These are phyloP conservation scores for Sanchytrium tribonematis DNA, from an alignment of 371 early-diverging fungal genomes.

Conservation along the genomic window DNA sequence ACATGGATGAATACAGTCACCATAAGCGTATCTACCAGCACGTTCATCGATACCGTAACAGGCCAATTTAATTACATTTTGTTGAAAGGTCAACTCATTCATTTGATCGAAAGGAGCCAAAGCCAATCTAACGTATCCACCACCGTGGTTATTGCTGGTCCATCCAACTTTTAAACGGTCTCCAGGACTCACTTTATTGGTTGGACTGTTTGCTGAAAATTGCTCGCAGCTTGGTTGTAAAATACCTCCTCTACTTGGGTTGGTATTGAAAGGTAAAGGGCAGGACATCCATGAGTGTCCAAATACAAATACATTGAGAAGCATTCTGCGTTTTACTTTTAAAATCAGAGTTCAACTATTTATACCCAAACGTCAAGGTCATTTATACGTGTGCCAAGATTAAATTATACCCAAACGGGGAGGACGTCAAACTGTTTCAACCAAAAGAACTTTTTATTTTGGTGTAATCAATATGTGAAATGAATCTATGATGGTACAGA, in stretches of 20 bases:
- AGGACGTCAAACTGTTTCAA: too few species aligned
- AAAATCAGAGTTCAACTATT: too few species aligned
- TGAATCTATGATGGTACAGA: too few species aligned
- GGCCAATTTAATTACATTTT: not conserved
- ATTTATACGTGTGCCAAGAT: too few species aligned
- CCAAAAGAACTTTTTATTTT: too few species aligned
- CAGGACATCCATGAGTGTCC: not conserved
- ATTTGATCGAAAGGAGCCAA: not conserved
- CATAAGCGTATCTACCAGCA: not conserved
- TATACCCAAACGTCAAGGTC: too few species aligned
- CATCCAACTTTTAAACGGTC: not conserved
- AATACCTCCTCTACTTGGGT: not conserved
- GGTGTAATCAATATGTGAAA: too few species aligned
- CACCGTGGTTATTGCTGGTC: not conserved
- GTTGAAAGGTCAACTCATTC: not conserved
- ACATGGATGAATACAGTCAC: not conserved
- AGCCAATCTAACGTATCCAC: not conserved
- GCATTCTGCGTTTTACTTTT: slow-evolving; percentile 6
- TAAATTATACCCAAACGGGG: too few species aligned
- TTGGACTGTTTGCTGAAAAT: not conserved
- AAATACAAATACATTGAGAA: not conserved
- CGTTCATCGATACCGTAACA: not conserved
- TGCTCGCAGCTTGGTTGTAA: not conserved
- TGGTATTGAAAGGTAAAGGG: not conserved
- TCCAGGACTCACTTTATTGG: not conserved